These are phyloP conservation scores for Penicillium sp. DNA, from an alignment of 2,329 filamentous ascomycete genomes.

Conservation along the genomic window DNA sequence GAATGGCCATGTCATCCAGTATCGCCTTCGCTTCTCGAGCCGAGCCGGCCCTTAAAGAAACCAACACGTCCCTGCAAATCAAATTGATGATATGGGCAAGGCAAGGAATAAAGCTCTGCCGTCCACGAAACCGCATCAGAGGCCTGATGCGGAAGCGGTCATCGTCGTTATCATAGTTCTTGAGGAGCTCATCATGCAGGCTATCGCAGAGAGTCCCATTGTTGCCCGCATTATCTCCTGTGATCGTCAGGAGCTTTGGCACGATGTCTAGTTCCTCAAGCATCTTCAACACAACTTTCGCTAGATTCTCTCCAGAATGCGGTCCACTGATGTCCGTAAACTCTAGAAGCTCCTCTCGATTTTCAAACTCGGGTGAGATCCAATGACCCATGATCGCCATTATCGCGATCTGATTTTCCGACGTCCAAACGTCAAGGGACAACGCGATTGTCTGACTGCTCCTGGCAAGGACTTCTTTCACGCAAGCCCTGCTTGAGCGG, in stretches of 20 bases:
- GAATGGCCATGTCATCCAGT: too few species aligned
- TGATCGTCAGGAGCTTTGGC: constrained; percentile 15
- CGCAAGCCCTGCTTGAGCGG: background rate
- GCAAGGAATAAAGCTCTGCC: too few species aligned
- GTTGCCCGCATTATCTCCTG: constrained; percentile 12
- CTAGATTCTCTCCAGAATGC: constrained; percentile 12
- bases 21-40: too few species aligned
- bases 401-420: constrained; percentile 8
- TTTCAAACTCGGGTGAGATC: constrained; percentile 7
- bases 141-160: too few species aligned
- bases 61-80: too few species aligned
- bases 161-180: too few species aligned
- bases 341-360: constrained; percentile 7
- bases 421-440: constrained; percentile 8
- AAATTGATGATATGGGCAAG: too few species aligned
- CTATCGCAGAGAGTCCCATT: too few species aligned
- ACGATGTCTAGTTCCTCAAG: constrained; percentile 10
- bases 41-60: too few species aligned
- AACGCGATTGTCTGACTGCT: constrained; percentile 5
- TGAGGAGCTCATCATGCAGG: too few species aligned
- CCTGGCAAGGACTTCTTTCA: constrained; percentile 5
- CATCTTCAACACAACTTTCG: constrained; percentile 6
- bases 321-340: constrained; percentile 9
- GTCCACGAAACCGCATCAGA: too few species aligned
- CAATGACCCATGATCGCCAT: constrained; percentile 7